phyloP scores from a whole-genome alignment of 176 grass and related monocot genomes.

The Neostapfia colusana region DNA sequence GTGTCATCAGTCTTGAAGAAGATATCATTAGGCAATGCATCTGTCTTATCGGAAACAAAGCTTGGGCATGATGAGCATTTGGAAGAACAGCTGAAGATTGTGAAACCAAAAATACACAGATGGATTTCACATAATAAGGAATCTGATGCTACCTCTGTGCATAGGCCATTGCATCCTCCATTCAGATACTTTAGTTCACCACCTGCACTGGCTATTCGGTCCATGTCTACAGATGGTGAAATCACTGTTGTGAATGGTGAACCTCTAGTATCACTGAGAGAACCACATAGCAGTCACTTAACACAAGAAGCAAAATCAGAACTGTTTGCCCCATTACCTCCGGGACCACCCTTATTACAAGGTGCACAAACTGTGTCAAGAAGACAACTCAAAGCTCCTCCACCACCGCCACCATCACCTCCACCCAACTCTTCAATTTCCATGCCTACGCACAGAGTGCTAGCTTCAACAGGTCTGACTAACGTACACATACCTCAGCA shows the following conservation, averaged over 20 bases:
- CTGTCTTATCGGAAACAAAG: slow-evolving; percentile 40
- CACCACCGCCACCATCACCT: slow-evolving; percentile 21
- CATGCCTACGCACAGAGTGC: neutral
- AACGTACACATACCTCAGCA: slow-evolving; percentile 27
- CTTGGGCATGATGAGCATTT: slow-evolving; percentile 37
- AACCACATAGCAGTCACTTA: slow-evolving; percentile 19
- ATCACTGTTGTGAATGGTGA: slow-evolving; percentile 28
- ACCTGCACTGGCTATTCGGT: slow-evolving; percentile 71
- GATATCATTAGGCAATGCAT: slow-evolving; percentile 47
- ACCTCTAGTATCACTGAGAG: slow-evolving; percentile 23
- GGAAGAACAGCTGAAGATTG: slow-evolving; percentile 43
- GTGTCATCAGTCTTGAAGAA: slow-evolving; percentile 55
- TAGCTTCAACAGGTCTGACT: slow-evolving; percentile 20
- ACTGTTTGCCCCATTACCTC: neutral
- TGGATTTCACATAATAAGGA: slow-evolving; percentile 80
- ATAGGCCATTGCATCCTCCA: slow-evolving; percentile 76
- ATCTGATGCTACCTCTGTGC: slow-evolving; percentile 60
- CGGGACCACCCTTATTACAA: slow-evolving; percentile 16
- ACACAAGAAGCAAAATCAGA: slow-evolving; percentile 11
- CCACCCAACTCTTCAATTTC: slow-evolving; percentile 18
- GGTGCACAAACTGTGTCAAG: slow-evolving; percentile 31
- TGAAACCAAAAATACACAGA: slow-evolving; percentile 59
- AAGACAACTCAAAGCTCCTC: slow-evolving; percentile 25
- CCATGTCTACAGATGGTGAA: slow-evolving; percentile 40
- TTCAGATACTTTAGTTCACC: slow-evolving; percentile 80